Conservation (phyloP, 2,329 filamentous ascomycete genomes). For the Cytospora leucostoma region DNA sequence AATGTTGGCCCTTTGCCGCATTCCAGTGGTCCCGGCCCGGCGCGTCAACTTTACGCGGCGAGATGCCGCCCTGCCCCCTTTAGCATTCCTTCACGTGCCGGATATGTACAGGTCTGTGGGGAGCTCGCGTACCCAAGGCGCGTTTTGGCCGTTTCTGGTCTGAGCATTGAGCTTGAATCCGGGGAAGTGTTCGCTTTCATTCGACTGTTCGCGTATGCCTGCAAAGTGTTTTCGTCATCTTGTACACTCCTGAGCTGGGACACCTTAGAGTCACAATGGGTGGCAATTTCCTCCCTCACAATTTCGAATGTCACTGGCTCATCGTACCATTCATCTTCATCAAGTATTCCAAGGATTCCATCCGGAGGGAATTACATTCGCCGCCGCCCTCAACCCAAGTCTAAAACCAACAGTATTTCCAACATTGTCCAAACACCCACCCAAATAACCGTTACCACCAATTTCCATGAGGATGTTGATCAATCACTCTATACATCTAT, state of each 20-base stretch:
- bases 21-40: slow-evolving; percentile 8
- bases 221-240: slow-evolving; percentile 24
- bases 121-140: slow-evolving; percentile 2
- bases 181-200: slow-evolving; percentile 18
- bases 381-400: slow-evolving; percentile 11
- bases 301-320: slow-evolving; percentile 12
- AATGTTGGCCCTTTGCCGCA: slow-evolving; percentile 9
- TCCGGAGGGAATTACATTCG: slow-evolving; percentile 21
- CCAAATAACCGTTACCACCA: slow-evolving; percentile 11
- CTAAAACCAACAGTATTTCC: slow-evolving; percentile 9
- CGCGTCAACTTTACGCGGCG: neutral
- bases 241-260: slow-evolving; percentile 25
- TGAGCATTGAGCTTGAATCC: slow-evolving; percentile 5
- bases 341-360: slow-evolving; percentile 6
- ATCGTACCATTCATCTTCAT: slow-evolving; percentile 19
- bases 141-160: slow-evolving; percentile 8
- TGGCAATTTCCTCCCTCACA: slow-evolving; percentile 12
- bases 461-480: slow-evolving; percentile 20
- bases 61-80: neutral
- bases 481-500: slow-evolving; percentile 13
- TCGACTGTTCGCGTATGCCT: slow-evolving; percentile 24
- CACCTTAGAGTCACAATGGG: slow-evolving; percentile 10
- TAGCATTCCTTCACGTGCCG: slow-evolving; percentile 10
- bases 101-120: neutral
- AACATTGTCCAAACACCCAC: neutral